Conservation (phyloP, 768 basidiomycete genomes). For the Tremella yokohamensis region DNA sequence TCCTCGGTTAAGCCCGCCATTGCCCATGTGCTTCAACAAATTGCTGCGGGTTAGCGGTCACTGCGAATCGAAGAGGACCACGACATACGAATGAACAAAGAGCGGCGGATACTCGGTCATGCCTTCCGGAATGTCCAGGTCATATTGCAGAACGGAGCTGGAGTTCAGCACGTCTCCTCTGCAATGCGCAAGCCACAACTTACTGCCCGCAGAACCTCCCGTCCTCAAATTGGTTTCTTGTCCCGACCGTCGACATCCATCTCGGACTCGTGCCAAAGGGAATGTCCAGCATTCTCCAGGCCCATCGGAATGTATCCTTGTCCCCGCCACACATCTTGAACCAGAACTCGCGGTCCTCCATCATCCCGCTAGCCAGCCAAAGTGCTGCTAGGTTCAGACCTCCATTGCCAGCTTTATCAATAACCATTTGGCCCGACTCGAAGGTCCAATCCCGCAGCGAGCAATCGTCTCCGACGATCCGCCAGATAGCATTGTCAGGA, state of each 20-base stretch:
- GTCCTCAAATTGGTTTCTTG: conserved; percentile 30
- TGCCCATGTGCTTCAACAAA: conserved; percentile 51
- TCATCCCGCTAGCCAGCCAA: conserved; percentile 50
- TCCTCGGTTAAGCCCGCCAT: conserved; percentile 24
- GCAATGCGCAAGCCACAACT: conserved; percentile 12
- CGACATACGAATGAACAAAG: conserved; percentile 42
- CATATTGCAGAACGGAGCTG: conserved; percentile 50
- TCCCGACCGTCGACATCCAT: conserved; percentile 49
- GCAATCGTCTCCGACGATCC: conserved; percentile 50
- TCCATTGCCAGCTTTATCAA: conserved; percentile 53
- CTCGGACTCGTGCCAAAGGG: conserved; percentile 47
- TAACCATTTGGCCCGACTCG: conserved; percentile 53
- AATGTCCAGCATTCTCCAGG: conserved; percentile 50
- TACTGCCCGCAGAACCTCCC: conserved; percentile 52
- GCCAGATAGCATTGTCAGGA: conserved; percentile 54
- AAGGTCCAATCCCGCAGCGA: conserved; percentile 51
- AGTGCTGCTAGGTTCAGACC: conserved; percentile 54
- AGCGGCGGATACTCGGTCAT: conserved; percentile 25
- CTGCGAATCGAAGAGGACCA: neutral
- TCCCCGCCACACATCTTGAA: conserved; percentile 52
- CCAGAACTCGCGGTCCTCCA: conserved; percentile 53
- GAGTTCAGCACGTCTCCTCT: neutral
- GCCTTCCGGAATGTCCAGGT: conserved; percentile 34
- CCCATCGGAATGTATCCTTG: conserved; percentile 54
- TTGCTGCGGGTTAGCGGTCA: conserved; percentile 37